phyloP scores from a whole-genome alignment of 306 rosid species.

The Parietaria judaica region DNA sequence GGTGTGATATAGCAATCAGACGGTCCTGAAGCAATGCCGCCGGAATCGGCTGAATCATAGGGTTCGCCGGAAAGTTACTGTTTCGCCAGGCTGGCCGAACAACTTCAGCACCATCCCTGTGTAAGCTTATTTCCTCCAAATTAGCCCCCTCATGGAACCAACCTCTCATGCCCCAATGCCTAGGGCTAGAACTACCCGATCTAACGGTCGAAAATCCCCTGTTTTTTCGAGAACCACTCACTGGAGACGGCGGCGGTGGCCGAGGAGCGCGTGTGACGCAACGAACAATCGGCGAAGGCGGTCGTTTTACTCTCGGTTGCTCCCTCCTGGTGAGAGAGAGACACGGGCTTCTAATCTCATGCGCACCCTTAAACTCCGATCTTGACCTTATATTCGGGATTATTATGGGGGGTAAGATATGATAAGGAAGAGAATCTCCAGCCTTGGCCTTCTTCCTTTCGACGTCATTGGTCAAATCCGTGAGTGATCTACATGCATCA shows the following conservation, averaged over 20 bases:
- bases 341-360: constrained; percentile 78
- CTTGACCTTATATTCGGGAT: constrained; percentile 75
- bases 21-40: constrained; percentile 79
- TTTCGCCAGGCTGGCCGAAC: constrained; percentile 93
- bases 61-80: constrained; percentile 54
- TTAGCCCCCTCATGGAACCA: constrained; percentile 88
- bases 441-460: constrained; percentile 45
- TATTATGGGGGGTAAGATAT: constrained; percentile 79
- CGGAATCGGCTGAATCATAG: constrained; percentile 84
- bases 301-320: constrained; percentile 82
- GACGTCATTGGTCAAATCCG: constrained; percentile 51
- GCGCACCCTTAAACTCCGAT: constrained; percentile 46
- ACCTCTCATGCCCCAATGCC: constrained; percentile 96
- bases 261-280: constrained; percentile 82
- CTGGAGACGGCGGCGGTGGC: constrained; percentile 91
- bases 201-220: constrained; percentile 91
- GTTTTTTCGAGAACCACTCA: constrained; percentile 72
- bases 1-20: constrained; percentile 79
- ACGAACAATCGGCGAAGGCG: constrained; percentile 90
- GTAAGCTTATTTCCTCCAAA: constrained; percentile 72
- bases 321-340: constrained; percentile 78
- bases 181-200: constrained; percentile 97
- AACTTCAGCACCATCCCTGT: constrained; percentile 93
- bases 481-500: constrained; percentile 53
- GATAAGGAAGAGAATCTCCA: constrained; percentile 66